Evolutionary conservation across 257 asterid genomes (phyloP), one percentile per base, ranked within the genome.

Genomic region (Lithospermum erythrorhizon): DNA sequence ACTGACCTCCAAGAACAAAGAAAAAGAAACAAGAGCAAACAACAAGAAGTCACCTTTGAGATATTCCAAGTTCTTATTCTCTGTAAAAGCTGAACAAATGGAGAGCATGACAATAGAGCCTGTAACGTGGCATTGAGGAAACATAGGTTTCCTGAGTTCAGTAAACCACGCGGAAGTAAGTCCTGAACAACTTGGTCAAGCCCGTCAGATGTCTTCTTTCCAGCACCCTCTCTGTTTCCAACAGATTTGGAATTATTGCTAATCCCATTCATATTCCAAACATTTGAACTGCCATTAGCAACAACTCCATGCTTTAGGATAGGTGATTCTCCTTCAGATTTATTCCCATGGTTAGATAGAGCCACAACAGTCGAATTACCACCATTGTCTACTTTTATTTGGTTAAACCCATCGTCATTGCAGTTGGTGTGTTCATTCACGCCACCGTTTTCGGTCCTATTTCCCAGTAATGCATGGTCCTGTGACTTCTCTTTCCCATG

Each of bases 51-150:
- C 60, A 89, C 96, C 94, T 88, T 82, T 9, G 90, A 72, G 63
- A 86, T 62, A 75, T 76, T 78, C 29, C 59, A 67, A 62, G 65
- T 73, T 73, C 79, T 81, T 68, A 86, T 74, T 61, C 77, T 76
- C 67, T 74, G 88, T 72, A 91, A 51, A 70, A 88, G 82, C 74
- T 76, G 83, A 74, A 86, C 88, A 76, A 91, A 91, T 22, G 93
- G 96, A 73, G 84, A 72, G 70, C 98, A 91, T 58, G 96, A 83
- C 72, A 91, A 73, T 57, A 91, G 90, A 61, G 96, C 96, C 70
- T 91, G 98, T 62, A 91, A 68, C 21, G 96, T 84, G 30, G 98
- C 95, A 81, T 88, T 91, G 58, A 88, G 94, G 77, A 91, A 91
- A 73, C 98, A 91, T 73, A 88, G 61, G 72, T 91, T 91, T 73